Base-by-base conservation (phyloP, 2,329 filamentous ascomycete genomes). In the Trichoderma koningiopsis region DNA sequence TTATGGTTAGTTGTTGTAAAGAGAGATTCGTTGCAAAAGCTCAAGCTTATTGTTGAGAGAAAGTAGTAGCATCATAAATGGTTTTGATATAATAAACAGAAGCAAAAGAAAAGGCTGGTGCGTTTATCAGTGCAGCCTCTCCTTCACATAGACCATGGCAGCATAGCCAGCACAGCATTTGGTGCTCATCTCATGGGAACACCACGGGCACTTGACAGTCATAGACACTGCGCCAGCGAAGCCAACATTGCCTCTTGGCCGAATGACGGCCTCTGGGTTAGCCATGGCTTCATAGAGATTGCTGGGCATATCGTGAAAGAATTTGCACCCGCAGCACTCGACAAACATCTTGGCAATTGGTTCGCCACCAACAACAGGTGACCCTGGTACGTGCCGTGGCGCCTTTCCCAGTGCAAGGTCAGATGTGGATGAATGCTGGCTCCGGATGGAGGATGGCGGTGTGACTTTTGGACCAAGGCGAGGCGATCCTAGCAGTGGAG, bases 131-230 rank as follows among this genome's bases (percentile, higher is more conserved):
- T 90, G 87, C 62, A 90, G 76, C 70, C 86, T 86, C 77, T 92
- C 89, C 74, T 87, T 87, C 73, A 92, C 80, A 71, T 89, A 87
- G 4, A 93, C 86, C 56, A 90, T 83, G 1, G 90, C 88, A 13
- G 88, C 87, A 79, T 90, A 90, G 8, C 89, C 90, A 13, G 89
- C 85, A 76, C 91, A 93, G 79, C 91, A 93, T 69, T 80, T 81
- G 16, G 85, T 89, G 72, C 83, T 89, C 90, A 93, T 92, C 61
- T 86, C 85, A 79, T 93, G 91, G 55, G 83, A 82, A 76, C 91
- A 93, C 91, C 91, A 92, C 10, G 89, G 89, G 76, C 90, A 92
- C 72, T 86, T 87, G 31, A 91, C 87, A 75, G 85, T 87, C 72
- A 88, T 89, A 10, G 84, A 87, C 56, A 89, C 83, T 7, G 85